A percentile compares a stretch with the other conserved stretches of the same genome.
phyloP scores from a whole-genome alignment of 2,329 filamentous ascomycete genomes.

The Aspergillus terreus region DNA sequence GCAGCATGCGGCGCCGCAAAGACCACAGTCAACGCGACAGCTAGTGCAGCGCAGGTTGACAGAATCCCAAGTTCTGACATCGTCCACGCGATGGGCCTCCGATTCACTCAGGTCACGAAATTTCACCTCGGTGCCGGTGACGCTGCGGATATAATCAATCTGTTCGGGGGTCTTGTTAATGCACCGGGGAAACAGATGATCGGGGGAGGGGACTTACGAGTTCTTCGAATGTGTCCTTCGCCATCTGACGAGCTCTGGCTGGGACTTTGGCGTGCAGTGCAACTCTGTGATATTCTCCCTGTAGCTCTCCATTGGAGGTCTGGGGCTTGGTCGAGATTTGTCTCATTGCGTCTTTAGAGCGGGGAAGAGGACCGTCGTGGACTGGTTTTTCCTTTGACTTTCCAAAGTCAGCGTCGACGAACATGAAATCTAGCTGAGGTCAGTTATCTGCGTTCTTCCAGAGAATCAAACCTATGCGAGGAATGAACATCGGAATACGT shows the following conservation, averaged over 20 bases:
- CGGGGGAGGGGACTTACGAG: constrained; percentile 5
- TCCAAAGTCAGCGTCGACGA: constrained; percentile 10
- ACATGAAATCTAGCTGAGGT: constrained; percentile 8
- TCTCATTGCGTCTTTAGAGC: neutral
- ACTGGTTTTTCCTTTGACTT: neutral
- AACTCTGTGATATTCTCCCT: neutral
- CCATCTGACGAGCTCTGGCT: neutral
- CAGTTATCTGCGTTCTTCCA: neutral
- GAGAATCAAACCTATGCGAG: neutral
- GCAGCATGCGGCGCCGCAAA: constrained; percentile 31
- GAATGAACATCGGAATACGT: neutral
- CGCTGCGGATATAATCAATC: constrained; percentile 13
- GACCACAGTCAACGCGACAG: constrained; percentile 24
- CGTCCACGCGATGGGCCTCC: constrained; percentile 5
- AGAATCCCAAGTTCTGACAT: constrained; percentile 24
- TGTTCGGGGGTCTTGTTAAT: neutral
- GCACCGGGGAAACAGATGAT: too few relatives aligned
- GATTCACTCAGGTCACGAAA: neutral
- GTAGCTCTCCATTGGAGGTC: neutral
- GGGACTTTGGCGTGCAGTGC: neutral
- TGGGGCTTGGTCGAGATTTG: neutral
- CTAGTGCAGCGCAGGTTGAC: constrained; percentile 31
- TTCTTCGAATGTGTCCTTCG: constrained; percentile 1
- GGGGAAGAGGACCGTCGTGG: neutral
- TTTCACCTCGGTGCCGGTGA: constrained; percentile 13